A percentile compares a stretch with the other conserved stretches of the same genome.
phyloP scores from a whole-genome alignment of 208 protist species.

The Acanthamoeba sp. region DNA sequence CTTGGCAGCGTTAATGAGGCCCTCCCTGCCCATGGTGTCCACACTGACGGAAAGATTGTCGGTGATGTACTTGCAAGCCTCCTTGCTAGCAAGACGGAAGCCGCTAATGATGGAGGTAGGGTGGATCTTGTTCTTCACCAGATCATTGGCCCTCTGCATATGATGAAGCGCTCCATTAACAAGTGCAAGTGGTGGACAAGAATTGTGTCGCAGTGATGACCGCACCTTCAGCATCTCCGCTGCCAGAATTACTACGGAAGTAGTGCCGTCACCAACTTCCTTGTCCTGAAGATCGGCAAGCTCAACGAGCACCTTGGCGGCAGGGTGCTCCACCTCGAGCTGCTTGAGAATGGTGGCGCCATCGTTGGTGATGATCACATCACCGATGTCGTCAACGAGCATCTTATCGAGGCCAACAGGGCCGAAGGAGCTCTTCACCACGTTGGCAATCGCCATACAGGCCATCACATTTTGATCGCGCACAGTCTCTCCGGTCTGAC shows the following conservation, averaged over 20 bases:
- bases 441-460: constrained; percentile 97
- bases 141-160: constrained; percentile 96
- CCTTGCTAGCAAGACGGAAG: constrained; percentile 97
- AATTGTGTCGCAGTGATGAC: no score
- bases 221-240: constrained; percentile 97
- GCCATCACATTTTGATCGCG: constrained; percentile 93
- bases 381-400: constrained; percentile 99
- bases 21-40: constrained; percentile 95
- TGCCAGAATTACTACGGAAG: constrained; percentile 99
- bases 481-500: constrained; percentile 35
- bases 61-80: constrained; percentile 97
- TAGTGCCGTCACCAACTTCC: constrained; percentile 94
- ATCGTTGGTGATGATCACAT: constrained; percentile 99
- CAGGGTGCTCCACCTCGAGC: constrained; percentile 95
- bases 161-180: no score
- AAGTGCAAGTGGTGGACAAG: no score
- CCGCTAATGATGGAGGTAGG: constrained; percentile 99
- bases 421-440: constrained; percentile 99
- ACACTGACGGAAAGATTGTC: constrained; percentile 91
- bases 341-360: constrained; percentile 97
- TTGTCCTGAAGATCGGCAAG: constrained; percentile 99
- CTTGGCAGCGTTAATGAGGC: constrained; percentile 97
- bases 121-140: constrained; percentile 98
- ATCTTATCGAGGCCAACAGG: constrained; percentile 99
- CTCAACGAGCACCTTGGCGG: constrained; percentile 98